Conservation (phyloP, 1,139 yeast species). For the Groenewaldozyma sp. region DNA sequence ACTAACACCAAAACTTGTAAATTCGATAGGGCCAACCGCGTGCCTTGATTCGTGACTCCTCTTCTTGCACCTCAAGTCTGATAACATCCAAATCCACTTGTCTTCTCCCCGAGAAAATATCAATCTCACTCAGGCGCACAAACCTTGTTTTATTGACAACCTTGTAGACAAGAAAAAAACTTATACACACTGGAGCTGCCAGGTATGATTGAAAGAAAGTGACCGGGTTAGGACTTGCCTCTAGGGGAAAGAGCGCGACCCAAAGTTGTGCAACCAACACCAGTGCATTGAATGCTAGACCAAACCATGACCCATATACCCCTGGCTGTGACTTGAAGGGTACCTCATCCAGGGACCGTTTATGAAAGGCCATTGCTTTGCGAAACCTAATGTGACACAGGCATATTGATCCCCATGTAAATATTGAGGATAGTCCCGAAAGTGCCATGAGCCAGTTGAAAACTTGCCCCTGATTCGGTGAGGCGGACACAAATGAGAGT, state of each 20-base stretch:
- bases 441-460: conserved; percentile 75
- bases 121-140: conserved; percentile 30
- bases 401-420: conserved; percentile 75
- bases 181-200: conserved; percentile 44
- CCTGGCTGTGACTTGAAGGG: conserved; percentile 68
- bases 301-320: conserved; percentile 58
- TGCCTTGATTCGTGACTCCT: conserved; percentile 30
- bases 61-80: conserved; percentile 42
- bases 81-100: conserved; percentile 45
- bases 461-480: conserved; percentile 58
- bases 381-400: conserved; percentile 73
- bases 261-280: conserved; percentile 75
- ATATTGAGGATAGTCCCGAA: conserved; percentile 70
- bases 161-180: conserved; percentile 44
- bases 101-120: conserved; percentile 45
- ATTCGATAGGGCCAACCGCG: conserved; percentile 31
- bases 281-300: conserved; percentile 49
- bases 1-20: conserved; percentile 39
- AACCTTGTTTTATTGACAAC: conserved; percentile 37
- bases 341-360: conserved; percentile 54
- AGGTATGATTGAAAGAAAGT: conserved; percentile 46
- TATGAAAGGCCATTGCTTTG: conserved; percentile 57
- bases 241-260: conserved; percentile 64
- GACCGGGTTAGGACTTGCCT: conserved; percentile 36
- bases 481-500: conserved; percentile 59